Evolutionary conservation across 371 early-diverging fungal species (phyloP), one percentile per base, ranked within the genome.

Genomic region (Syncephalastrum contaminatum): DNA sequence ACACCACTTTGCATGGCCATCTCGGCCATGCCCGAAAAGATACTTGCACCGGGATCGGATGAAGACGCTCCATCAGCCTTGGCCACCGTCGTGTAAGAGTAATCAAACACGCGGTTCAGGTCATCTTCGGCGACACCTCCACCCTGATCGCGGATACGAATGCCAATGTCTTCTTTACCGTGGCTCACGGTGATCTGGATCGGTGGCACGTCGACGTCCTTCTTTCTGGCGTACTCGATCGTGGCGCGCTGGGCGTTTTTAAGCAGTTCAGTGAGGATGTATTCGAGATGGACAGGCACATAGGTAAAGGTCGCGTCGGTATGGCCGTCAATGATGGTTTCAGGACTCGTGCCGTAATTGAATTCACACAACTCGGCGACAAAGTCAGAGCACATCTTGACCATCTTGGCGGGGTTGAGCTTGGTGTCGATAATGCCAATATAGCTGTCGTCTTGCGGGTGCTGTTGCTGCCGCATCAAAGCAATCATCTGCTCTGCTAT

Each of bases 211-310:
- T 63, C 65, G 66, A 30, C 8, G 10, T 30, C 36, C 36, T 30
- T 27, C 58, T 81, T 82, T 58, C 69, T 58, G 10, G 81, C 81
- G 45, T 79, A 77, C 66, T 96, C 96, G 3, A 94, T 88, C 3
- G 98, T 95, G 0, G 97, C 97, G 2, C 98, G 77, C 57, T 88
- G 85, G 0, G 94, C 82, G 60, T 98, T 98, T 66, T 98, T 98
- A 47, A 98, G 65, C 40, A 97, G 62, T 67, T 98, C 98, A 48
- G 90, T 88, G 24, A 94, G 75, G 22, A 97, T 94, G 63, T 98
- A 98, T 70, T 97, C 97, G 21, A 98, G 73, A 68, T 98, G 98
- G 2, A 94, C 94, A 14, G 93, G 91, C 1, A 96, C 88, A 74
- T 98, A 98, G 24, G 92, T 85, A 56, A 97, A 87, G 36, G 72